These are phyloP conservation scores for Tuber calosporum DNA, from an alignment of 495 filamentous ascomycete genomes.

Conservation along the genomic window DNA sequence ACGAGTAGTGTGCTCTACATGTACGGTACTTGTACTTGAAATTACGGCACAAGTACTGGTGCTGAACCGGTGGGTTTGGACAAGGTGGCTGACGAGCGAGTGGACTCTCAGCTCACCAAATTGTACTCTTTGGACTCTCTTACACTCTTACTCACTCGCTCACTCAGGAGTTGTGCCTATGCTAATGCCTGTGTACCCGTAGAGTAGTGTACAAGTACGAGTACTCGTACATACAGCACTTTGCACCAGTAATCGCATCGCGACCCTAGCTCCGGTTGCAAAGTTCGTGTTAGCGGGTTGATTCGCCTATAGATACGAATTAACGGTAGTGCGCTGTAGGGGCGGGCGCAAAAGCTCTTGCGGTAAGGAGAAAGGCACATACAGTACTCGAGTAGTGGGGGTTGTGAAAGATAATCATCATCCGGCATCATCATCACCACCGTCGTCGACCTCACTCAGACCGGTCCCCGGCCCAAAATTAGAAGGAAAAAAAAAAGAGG, in stretches of 20 bases:
- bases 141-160: neutral
- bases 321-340: neutral
- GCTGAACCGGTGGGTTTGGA: neutral
- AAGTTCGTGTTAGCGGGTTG: neutral
- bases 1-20: no score
- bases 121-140: neutral
- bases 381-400: no score
- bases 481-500: neutral
- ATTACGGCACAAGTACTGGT: no score
- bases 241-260: neutral
- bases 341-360: neutral
- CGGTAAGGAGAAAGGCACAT: neutral
- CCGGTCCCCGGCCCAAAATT: neutral
- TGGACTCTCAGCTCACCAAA: neutral
- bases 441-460: neutral
- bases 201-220: no score
- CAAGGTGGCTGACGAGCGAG: neutral
- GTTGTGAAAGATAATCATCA: neutral
- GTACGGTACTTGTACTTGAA: neutral
- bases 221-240: neutral
- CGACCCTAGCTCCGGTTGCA: neutral
- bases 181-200: conserved; percentile 1
- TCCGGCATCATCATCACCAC: neutral
- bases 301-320: conserved; percentile 2
- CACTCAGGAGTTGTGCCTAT: neutral